These are phyloP conservation scores for Fennellomyces sp. DNA, from an alignment of 371 early-diverging fungal species.

Conservation along the genomic window DNA sequence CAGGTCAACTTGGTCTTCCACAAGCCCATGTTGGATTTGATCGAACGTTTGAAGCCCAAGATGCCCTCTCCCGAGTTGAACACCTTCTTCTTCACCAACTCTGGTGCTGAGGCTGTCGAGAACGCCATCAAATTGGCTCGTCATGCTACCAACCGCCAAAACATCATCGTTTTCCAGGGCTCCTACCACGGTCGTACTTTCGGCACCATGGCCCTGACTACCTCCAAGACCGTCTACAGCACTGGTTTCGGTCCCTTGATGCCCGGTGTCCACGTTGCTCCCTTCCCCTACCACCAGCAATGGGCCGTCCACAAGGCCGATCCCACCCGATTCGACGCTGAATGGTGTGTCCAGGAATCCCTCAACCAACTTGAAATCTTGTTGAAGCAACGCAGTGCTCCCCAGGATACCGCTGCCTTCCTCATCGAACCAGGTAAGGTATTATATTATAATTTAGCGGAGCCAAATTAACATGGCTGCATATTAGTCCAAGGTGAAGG, in stretches of 20 bases:
- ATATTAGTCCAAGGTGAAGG: slow-evolving; percentile 88
- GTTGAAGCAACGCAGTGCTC: slow-evolving; percentile 52
- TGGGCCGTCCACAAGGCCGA: slow-evolving; percentile 48
- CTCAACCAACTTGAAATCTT: slow-evolving; percentile 51
- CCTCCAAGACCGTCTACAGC: slow-evolving; percentile 58
- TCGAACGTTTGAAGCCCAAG: slow-evolving; percentile 40
- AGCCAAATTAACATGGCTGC: too few relatives aligned
- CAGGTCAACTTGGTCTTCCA: slow-evolving; percentile 60
- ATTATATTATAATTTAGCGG: too few relatives aligned
- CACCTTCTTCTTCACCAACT: slow-evolving; percentile 63
- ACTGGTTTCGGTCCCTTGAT: slow-evolving; percentile 58
- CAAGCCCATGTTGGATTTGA: slow-evolving; percentile 59
- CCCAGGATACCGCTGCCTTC: slow-evolving; percentile 69
- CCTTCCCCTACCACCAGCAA: slow-evolving; percentile 57
- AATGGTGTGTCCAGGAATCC: slow-evolving; percentile 51
- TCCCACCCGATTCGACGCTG: slow-evolving; percentile 37
- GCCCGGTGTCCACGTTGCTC: slow-evolving; percentile 59
- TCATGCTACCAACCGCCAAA: slow-evolving; percentile 59
- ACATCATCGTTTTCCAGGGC: slow-evolving; percentile 56
- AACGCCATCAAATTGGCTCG: slow-evolving; percentile 59
- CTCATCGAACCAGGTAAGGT: slow-evolving; percentile 83
- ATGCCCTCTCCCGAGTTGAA: slow-evolving; percentile 55
- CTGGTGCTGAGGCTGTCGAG: slow-evolving; percentile 65
- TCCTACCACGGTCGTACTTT: slow-evolving; percentile 64
- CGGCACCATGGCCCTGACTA: slow-evolving; percentile 61